Evolutionary conservation across 352 stramenopile genomes (phyloP), one percentile per base, ranked within the genome.

Genomic region (Phytophthora melonis): DNA sequence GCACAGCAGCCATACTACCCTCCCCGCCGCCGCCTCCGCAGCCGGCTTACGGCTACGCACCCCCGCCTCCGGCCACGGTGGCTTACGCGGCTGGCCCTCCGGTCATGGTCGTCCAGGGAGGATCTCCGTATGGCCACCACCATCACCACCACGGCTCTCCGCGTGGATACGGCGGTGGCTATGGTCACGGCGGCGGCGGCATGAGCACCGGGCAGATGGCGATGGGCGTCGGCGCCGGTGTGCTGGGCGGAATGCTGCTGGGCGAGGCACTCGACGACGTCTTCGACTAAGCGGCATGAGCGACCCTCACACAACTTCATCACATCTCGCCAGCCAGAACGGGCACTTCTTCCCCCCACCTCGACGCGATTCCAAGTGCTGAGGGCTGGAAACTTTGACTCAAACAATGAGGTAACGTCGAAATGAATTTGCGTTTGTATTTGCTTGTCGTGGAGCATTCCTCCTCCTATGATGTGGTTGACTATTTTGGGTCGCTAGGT

Each of bases 171-270:
- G 60, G 66, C 6, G 66, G 74, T 61, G 68, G 72, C 10, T 71
- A 70, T 54, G 79, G 39, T 1, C 77, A 70, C 10, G 50, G 68
- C 9, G 62, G 77, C 3, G 79, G 80, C n/a, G 72, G 77, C 36
- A 78, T 75, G 61, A 81, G 70, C 68, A 77, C 63, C 2, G 72
- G 75, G 25, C 64, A 84, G 27, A 79, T 93, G 68, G 89, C 88
- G 10, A 79, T 96, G 58, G 89, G 89, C 23, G 80, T 93, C 21
- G 89, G 88, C 23, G 88, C 84, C 4, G 88, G 88, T 64, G 70
- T 95, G n/a, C 70, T 93, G 39, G 89, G 89, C 49, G 89, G 89
- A 13, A 72, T 94, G 70, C 59, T 96, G 30, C 78, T 96, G 0
- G 89, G 88, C n/a, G 89, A 93, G 71, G 77, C 80, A 11, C 68